These are phyloP conservation scores for Salix purpurea DNA, from an alignment of 345 rosid genomes.

Conservation along the genomic window DNA sequence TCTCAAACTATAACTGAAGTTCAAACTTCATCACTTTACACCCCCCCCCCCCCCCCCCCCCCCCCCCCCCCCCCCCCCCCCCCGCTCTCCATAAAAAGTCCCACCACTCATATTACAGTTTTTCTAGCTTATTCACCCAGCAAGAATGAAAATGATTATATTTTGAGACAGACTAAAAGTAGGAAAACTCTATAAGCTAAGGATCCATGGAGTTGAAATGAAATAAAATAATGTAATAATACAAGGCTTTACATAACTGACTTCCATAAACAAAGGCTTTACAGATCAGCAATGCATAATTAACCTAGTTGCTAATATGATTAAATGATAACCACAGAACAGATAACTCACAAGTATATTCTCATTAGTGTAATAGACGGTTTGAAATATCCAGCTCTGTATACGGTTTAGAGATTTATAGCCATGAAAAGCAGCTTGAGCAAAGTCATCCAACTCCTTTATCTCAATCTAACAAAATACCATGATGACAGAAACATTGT, in stretches of 20 bases:
- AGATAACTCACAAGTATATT: constrained; percentile 71
- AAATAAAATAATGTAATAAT: background rate
- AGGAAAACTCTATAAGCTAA: background rate
- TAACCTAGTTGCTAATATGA: background rate
- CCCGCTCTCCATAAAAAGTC: too few relatives aligned
- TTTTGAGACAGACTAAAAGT: background rate
- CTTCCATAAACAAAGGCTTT: background rate
- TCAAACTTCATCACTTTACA: background rate
- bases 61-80: too few relatives aligned
- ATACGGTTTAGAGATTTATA: constrained; percentile 88
- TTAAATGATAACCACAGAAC: constrained; percentile 10
- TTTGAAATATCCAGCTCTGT: constrained; percentile 86
- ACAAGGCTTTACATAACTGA: background rate
- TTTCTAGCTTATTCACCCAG: background rate
- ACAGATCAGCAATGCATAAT: background rate
- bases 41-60: background rate
- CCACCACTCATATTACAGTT: background rate
- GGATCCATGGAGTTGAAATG: background rate
- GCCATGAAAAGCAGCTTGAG: constrained; percentile 96
- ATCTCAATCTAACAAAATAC: constrained; percentile 70
- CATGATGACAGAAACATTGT: constrained; percentile 10
- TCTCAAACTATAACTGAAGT: background rate
- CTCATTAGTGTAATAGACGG: constrained; percentile 85
- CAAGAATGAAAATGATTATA: background rate
- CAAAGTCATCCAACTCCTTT: constrained; percentile 85